Base-by-base conservation (phyloP, 108 stramenopile genomes). In the Aureococcus anophagefferens region DNA sequence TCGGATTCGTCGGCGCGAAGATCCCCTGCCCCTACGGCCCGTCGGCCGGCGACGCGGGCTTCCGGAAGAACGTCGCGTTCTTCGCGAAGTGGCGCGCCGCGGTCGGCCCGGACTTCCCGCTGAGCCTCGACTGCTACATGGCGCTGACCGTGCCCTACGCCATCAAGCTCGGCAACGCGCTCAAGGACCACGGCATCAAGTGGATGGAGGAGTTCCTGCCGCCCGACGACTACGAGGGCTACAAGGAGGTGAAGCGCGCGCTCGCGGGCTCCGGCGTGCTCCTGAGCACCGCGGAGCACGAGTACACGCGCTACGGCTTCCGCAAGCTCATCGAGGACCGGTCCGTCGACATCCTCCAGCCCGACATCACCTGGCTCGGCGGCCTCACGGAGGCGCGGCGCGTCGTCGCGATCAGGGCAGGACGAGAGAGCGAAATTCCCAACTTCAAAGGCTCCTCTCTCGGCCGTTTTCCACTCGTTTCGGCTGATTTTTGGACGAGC, bases 101-200 rank as follows among this genome's bases (percentile, higher is more conserved):
- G 29, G 85, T 88, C 33, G 87, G 87, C 29, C 85, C 85, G 0
- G 80, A 86, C 36, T 88, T 73, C 68, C 85, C 87, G 21, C 63
- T 88, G 5, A 86, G 81, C 82, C 84, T 88, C 32, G 85, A 88
- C 64, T 88, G 87, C 45, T 86, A 86, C 76, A 86, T 86, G 85
- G 73, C 81, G 3, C 76, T 88, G 40, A 86, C 85, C 14, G 76
- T 84, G 21, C 81, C 87, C 0, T 88, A 88, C 69, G 69, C 85
- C 18, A 83, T 88, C 36, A 85, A 86, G 68, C 74, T 88, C 34
- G 87, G 83, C 5, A 51, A 81, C 14, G 76, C 73, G n/a, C 79
- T 83, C 64, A 79, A 86, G 44, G 79, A 81, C 21, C 80, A 83
- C 72, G 76, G 82, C 51, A 77, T 88, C 3, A 88, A 88, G 66